phyloP scores from a whole-genome alignment of 2,329 filamentous ascomycete genomes.

The Apiospora phragmitis region DNA sequence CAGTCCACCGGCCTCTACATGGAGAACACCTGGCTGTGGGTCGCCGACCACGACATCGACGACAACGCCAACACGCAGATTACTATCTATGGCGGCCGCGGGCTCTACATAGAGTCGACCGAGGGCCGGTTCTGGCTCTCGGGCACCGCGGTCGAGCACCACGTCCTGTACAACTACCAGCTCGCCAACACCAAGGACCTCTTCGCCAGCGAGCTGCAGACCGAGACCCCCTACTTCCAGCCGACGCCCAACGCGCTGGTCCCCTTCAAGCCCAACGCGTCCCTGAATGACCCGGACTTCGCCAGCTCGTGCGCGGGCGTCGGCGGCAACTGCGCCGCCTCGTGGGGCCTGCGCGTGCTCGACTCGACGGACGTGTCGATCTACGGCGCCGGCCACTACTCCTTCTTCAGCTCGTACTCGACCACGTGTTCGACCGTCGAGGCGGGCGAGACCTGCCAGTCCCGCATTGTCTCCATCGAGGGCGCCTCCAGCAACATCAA shows the following conservation, averaged over 20 bases:
- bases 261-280: conserved; percentile 47
- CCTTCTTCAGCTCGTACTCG: conserved; percentile 60
- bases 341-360: conserved; percentile 63
- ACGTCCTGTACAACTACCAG: conserved; percentile 64
- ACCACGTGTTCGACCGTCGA: conserved; percentile 38
- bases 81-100: conserved; percentile 53
- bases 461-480: conserved; percentile 39
- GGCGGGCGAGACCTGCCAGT: conserved; percentile 40
- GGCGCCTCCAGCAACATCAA: conserved; percentile 34
- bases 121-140: conserved; percentile 54
- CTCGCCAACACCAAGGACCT: conserved; percentile 56
- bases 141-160: conserved; percentile 62
- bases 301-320: conserved; percentile 39
- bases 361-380: conserved; percentile 51
- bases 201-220: conserved; percentile 62
- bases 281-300: conserved; percentile 50
- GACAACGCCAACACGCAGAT: conserved; percentile 47
- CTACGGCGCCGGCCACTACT: conserved; percentile 63
- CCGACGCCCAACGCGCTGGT: conserved; percentile 54
- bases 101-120: conserved; percentile 43
- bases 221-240: conserved; percentile 63
- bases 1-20: conserved; percentile 35
- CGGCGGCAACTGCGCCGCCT: conserved; percentile 40
- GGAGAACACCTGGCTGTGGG: conserved; percentile 47
- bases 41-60: conserved; percentile 57